Evolutionary conservation across 2,329 filamentous ascomycete genomes (phyloP).

Genomic region (Fusarium sp.): DNA sequence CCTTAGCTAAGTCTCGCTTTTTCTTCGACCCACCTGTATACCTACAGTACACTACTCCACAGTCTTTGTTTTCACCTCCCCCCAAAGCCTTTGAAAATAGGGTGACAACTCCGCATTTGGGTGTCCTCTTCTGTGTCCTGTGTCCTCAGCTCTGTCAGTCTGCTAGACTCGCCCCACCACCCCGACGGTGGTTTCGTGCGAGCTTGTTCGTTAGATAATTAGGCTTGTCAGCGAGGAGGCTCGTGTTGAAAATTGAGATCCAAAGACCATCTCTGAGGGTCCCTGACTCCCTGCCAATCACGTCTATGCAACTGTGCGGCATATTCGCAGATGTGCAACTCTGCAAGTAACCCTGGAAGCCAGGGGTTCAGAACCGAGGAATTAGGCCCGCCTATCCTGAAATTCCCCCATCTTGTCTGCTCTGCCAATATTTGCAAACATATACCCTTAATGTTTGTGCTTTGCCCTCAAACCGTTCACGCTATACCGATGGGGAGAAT

Average conservation of each 20-base stretch:
- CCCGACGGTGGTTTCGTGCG: constrained; percentile 40
- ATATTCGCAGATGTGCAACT: constrained; percentile 41
- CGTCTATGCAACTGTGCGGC: constrained; percentile 32
- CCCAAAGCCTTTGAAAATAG: constrained; percentile 18
- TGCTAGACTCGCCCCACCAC: constrained; percentile 29
- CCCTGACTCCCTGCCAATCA: constrained; percentile 43
- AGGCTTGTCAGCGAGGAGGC: constrained; percentile 14
- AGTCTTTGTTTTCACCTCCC: constrained; percentile 25
- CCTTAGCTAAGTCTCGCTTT: no score
- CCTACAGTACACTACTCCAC: constrained; percentile 18
- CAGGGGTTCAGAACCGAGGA: constrained; percentile 43
- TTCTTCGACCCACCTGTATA: no score
- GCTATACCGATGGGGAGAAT: background rate
- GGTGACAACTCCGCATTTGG: constrained; percentile 31
- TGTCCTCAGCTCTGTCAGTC: background rate
- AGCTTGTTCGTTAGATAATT: background rate
- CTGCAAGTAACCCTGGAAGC: constrained; percentile 36
- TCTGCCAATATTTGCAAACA: constrained; percentile 14
- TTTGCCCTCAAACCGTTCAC: background rate
- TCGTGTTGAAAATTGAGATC: constrained; percentile 34
- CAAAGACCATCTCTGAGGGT: constrained; percentile 21
- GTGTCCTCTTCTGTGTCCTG: background rate
- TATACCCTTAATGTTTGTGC: background rate
- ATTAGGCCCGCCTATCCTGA: constrained; percentile 44
- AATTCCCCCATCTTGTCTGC: constrained; percentile 22